phyloP scores from a whole-genome alignment of 805 yeast species.

The Ogataea trehalophila region DNA sequence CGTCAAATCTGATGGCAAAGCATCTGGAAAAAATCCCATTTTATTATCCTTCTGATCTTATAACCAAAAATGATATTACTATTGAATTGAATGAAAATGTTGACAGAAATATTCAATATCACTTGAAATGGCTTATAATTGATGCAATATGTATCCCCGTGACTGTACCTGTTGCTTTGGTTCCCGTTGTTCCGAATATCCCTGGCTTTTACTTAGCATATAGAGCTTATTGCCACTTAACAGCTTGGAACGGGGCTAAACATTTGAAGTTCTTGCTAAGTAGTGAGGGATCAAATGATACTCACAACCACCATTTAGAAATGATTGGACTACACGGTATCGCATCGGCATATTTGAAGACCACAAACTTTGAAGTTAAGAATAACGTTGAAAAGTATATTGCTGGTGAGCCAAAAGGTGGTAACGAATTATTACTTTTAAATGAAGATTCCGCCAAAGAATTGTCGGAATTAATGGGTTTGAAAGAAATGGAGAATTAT shows the following conservation, averaged over 20 bases:
- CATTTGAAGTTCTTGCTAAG: slow-evolving; percentile 59
- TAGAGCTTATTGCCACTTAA: slow-evolving; percentile 78
- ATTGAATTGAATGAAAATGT: slow-evolving; percentile 24
- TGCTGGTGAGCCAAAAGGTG: slow-evolving; percentile 4
- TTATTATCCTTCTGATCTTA: slow-evolving; percentile 40
- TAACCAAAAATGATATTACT: not conserved
- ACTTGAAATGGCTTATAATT: slow-evolving; percentile 47
- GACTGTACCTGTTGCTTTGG: slow-evolving; percentile 69
- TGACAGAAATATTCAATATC: slow-evolving; percentile 32
- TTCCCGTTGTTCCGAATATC: slow-evolving; percentile 87
- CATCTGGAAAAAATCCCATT: slow-evolving; percentile 38
- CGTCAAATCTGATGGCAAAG: slow-evolving; percentile 10
- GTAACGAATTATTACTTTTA: slow-evolving; percentile 37
- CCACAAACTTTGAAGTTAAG: slow-evolving; percentile 16
- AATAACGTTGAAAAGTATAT: slow-evolving; percentile 17
- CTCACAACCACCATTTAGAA: slow-evolving; percentile 29
- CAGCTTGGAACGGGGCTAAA: slow-evolving; percentile 69
- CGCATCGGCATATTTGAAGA: slow-evolving; percentile 23
- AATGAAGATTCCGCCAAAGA: slow-evolving; percentile 41
- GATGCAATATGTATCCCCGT: slow-evolving; percentile 66
- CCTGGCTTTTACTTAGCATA: slow-evolving; percentile 86
- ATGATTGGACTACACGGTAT: slow-evolving; percentile 30
- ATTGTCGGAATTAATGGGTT: slow-evolving; percentile 40
- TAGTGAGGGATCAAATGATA: slow-evolving; percentile 17
- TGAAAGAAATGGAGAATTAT: slow-evolving; percentile 40